Percentiles rank a stretch among this genome's conserved stretches.
phyloP scores from a whole-genome alignment of 2,329 filamentous ascomycete species.

The Aspergillus novofumigatus region DNA sequence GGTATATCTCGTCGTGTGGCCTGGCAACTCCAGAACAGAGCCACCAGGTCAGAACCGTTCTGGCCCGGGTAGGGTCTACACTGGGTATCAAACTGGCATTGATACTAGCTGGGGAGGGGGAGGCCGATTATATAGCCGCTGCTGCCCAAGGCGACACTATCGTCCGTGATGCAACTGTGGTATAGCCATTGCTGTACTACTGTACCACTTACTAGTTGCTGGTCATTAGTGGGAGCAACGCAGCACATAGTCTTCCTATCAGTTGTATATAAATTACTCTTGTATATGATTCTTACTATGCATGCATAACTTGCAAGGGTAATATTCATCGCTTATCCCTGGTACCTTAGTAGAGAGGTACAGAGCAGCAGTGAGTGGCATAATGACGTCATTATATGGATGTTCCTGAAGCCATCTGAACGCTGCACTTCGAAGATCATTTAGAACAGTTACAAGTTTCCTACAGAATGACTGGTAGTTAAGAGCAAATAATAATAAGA shows the following conservation, averaged over 20 bases:
- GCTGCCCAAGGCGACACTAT: not conserved
- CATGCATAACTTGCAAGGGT: not conserved
- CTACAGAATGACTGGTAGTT: not conserved
- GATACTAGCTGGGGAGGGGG: constrained; percentile 18
- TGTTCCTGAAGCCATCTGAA: not conserved
- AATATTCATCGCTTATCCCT: not conserved
- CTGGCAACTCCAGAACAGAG: constrained; percentile 29
- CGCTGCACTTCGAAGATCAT: too few relatives aligned
- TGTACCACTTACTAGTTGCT: not conserved
- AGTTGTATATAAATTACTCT: too few relatives aligned
- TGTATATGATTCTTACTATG: too few relatives aligned
- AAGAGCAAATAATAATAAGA: not conserved
- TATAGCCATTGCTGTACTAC: not conserved
- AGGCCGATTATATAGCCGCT: not conserved
- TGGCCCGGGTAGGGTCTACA: constrained; percentile 27
- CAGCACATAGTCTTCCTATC: too few relatives aligned
- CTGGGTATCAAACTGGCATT: constrained; percentile 34
- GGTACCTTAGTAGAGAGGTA: too few relatives aligned
- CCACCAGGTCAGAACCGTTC: constrained; percentile 23
- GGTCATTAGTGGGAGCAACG: too few relatives aligned
- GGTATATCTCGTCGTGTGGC: constrained; percentile 32
- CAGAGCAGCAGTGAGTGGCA: not conserved
- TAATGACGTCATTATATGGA: not conserved
- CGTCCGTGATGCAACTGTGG: not conserved
- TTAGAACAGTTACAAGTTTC: not conserved